Evolutionary conservation across 495 filamentous ascomycete genomes (phyloP).

Genomic region (Podospora pseudocomata): DNA sequence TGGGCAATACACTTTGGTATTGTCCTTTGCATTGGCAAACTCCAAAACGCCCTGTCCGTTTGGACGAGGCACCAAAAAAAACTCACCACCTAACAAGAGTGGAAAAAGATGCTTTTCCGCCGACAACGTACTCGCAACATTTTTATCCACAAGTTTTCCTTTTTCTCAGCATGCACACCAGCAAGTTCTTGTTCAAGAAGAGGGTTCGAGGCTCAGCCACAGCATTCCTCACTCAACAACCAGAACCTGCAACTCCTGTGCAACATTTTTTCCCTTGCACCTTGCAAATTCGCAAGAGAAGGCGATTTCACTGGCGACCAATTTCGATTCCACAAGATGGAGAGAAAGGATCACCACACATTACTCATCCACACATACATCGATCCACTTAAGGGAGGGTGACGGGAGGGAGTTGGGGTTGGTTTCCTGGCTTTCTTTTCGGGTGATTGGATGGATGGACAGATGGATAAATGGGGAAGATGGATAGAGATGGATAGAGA

Average conservation of each 20-base stretch:
- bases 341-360: background rate
- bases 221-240: background rate
- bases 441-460: background rate
- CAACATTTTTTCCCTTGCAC: background rate
- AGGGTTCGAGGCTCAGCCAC: background rate
- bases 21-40: background rate
- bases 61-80: background rate
- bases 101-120: background rate
- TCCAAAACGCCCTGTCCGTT: background rate
- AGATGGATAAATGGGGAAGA: background rate
- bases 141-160: background rate
- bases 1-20: background rate
- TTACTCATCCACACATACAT: background rate
- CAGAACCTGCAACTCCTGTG: background rate
- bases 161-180: background rate
- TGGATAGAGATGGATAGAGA: background rate
- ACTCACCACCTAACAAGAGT: background rate
- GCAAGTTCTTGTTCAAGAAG: background rate
- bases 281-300: background rate
- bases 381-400: background rate
- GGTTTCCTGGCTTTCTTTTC: background rate
- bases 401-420: background rate
- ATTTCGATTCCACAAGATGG: background rate
- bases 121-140: background rate
- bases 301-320: background rate